Base-by-base conservation (phyloP, 2,329 filamentous ascomycete species). In the Sphaerostilbella broomeana region DNA sequence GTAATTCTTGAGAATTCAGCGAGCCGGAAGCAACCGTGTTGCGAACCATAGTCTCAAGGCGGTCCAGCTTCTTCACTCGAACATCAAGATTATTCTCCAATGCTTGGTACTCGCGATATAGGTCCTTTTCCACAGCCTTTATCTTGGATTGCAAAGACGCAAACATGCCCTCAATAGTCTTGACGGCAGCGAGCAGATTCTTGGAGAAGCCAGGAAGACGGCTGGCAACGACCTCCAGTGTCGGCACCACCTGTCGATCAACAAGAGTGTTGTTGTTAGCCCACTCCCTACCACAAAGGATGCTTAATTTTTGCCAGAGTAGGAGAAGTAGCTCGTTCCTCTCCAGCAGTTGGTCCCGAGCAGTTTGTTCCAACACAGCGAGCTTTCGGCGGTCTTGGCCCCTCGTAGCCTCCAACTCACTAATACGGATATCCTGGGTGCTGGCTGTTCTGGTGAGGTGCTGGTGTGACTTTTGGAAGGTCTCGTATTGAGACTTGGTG, bases 281-380 rank as follows among this genome's bases (percentile, higher is more conserved):
- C 90, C 92, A 98, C 56, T 97, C 92, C 0, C 79, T 75, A 9
- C 92, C 92, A 53, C 92, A 97, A 29, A 97, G 73, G 0, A 78
- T 73, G 4, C 86, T 89, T 7, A 98, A 73, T 31, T 85, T 77
- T 47, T 90, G 90, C 92, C 92, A 98, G 5, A 97, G 68, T n/a
- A 79, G 74, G 16, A 95, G 75, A 13, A 97, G 73, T 37, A 98
- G 70, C 44, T 86, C 84, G 63, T 97, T 95, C 40, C 92, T 81
- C 63, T 97, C 92, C 29, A 75, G 76, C 26, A 97, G 73, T 63
- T 97, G 88, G 37, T 95, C 89, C 51, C 84, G 85, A 62, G 86
- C 85, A 42, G 81, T 78, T 47, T 80, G 73, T 61, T 98, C 92
- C 6, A 95, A 72, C 38, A 75, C 71, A 2, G 79, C 70, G 47